Base-by-base conservation (phyloP, 2,329 filamentous ascomycete species). In the Trichoderma hamatum region DNA sequence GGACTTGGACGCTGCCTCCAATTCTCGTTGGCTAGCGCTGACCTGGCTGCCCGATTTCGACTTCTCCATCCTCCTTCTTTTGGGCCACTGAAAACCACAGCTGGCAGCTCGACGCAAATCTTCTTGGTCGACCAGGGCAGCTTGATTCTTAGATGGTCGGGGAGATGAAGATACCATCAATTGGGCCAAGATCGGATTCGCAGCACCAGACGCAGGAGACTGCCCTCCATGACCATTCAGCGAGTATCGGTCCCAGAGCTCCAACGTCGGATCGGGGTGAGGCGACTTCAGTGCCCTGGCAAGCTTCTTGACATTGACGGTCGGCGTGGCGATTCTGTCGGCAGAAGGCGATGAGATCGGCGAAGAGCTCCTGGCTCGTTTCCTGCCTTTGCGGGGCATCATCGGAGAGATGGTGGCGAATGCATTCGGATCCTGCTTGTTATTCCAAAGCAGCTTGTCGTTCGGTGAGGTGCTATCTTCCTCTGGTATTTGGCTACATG, bases 161-260 rank as follows among this genome's bases (percentile, higher is more conserved):
- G 90, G 90, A 3, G 91, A 93, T 5, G 90, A 92, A 0, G 90
- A 92, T 2, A 89, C 84, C 81, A 91, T 88, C 30, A 93, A 81
- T 67, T 91, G 87, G 60, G 88, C 86, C 28, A 92, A 82, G 19
- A 85, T 81, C 49, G 87, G 87, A 73, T 88, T 89, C 52, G 82
- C 78, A 54, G 84, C 78, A 24, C 86, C 85, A 1, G 55, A 79
- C 78, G 64, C 79, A 73, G 71, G 84, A 78, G 16, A 82, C 76
- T 65, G 80, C 78, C 71, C 84, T 81, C 74, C 83, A 30, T 72
- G 70, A 80, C 66, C 76, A 46, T 75, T 78, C 19, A 88, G 79
- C 46, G 90, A 86, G 76, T 92, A 93, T 64, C 90, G 88, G 73
- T 91, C 92, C 92, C 92, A 95, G 2, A 94, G 80, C 72, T 94